These are phyloP conservation scores for Ceratobasidium sp. DNA, from an alignment of 1,284 basidiomycete species.

Conservation along the genomic window DNA sequence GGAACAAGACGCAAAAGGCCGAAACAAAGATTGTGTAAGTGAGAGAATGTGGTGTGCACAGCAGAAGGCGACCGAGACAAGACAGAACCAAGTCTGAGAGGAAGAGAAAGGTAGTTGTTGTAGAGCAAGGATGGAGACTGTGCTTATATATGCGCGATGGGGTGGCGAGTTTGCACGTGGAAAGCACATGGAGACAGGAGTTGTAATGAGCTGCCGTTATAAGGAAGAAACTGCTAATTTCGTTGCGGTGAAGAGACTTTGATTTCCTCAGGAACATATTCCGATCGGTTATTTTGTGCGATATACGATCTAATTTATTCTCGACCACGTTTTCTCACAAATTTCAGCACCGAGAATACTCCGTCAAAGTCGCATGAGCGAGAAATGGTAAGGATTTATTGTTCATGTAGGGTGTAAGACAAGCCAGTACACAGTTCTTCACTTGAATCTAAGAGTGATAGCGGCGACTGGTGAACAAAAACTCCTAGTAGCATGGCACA, in stretches of 20 bases:
- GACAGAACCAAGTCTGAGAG: constrained; percentile 31
- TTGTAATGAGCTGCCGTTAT: neutral
- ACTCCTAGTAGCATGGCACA: too few species aligned
- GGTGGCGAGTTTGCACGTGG: constrained; percentile 35
- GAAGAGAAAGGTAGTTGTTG: constrained; percentile 31
- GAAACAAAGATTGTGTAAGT: constrained; percentile 18
- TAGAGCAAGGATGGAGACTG: too few species aligned
- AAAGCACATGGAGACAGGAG: constrained; percentile 36
- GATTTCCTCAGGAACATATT: neutral
- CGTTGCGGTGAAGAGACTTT: constrained; percentile 14
- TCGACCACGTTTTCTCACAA: constrained; percentile 14
- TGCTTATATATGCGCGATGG: constrained; percentile 26
- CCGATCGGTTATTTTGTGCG: neutral
- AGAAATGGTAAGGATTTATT: too few species aligned
- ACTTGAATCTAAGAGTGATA: too few species aligned
- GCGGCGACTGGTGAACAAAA: too few species aligned
- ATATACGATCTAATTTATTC: neutral
- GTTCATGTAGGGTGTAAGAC: too few species aligned
- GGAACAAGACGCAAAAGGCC: constrained; percentile 6
- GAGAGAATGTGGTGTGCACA: constrained; percentile 42
- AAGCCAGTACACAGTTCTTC: too few species aligned
- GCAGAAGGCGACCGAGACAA: constrained; percentile 13
- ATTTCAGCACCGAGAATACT: neutral
- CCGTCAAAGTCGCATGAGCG: neutral
- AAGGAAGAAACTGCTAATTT: neutral